Conservation (phyloP, 176 grass and related monocot genomes). For the Musa itinerans region DNA sequence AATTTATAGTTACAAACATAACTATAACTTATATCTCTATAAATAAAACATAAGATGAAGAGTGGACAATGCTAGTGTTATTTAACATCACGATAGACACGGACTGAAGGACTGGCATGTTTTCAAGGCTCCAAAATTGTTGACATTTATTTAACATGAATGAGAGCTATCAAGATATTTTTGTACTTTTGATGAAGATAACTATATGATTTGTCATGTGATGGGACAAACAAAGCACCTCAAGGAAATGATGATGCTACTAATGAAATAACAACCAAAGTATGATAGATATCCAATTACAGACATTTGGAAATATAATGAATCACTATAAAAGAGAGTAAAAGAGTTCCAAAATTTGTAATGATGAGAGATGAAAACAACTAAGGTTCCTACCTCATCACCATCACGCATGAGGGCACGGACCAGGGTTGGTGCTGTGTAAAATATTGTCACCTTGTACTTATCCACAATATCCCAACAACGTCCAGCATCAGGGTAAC, state of each 20-base stretch:
- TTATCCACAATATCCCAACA: constrained; percentile 94
- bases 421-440: constrained; percentile 88
- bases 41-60: background rate
- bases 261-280: background rate
- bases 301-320: too few species aligned
- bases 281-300: background rate
- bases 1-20: background rate
- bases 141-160: background rate
- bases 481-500: constrained; percentile 55
- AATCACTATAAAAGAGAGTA: too few species aligned
- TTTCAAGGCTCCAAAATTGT: background rate
- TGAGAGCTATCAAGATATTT: too few species aligned
- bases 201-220: too few species aligned
- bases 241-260: background rate
- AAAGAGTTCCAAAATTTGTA: too few species aligned
- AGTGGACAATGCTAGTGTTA: background rate
- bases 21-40: background rate
- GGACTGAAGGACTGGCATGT: background rate
- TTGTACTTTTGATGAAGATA: too few species aligned
- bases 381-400: constrained; percentile 44
- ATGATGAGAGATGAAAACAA: background rate
- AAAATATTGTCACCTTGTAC: constrained; percentile 85
- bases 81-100: background rate
- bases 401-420: constrained; percentile 89
- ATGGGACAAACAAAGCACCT: too few species aligned